A percentile compares a stretch with the other conserved stretches of the same genome.
These are phyloP conservation scores for Acanthamoeba culbertsoni DNA, from an alignment of 208 protist genomes.

Conservation along the genomic window DNA sequence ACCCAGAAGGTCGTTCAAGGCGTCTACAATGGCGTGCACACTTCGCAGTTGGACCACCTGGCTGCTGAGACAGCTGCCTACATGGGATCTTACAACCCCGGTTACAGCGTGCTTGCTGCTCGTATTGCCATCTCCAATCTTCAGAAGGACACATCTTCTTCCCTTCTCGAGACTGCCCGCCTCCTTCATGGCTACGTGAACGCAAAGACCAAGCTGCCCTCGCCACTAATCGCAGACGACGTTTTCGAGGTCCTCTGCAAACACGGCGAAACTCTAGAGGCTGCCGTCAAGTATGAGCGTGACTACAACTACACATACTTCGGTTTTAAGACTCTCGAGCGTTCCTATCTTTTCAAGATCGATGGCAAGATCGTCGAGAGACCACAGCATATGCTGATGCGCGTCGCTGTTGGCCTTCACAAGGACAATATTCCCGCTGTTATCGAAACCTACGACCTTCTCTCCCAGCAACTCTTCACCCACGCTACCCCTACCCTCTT, in stretches of 20 bases:
- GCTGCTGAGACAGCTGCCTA: conserved; percentile 96
- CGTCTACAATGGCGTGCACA: conserved; percentile 89
- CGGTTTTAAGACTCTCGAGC: conserved; percentile 99
- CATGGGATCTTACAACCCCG: conserved; percentile 90
- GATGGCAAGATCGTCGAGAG: conserved; percentile 94
- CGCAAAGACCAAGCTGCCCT: conserved; percentile 79
- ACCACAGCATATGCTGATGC: conserved; percentile 99
- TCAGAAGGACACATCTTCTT: conserved; percentile 94
- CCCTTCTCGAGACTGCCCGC: conserved; percentile 89
- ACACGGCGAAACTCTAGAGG: conserved; percentile 88
- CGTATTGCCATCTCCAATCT: conserved; percentile 96
- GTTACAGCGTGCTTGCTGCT: conserved; percentile 97
- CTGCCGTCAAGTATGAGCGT: conserved; percentile 92
- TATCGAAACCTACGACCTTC: conserved; percentile 95
- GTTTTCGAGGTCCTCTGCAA: conserved; percentile 82
- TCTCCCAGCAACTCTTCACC: conserved; percentile 94
- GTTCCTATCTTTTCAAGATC: conserved; percentile 96
- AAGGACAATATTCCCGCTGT: conserved; percentile 90
- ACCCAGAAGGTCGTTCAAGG: conserved; percentile 89
- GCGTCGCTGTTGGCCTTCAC: conserved; percentile 98
- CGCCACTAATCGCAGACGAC: conserved; percentile 94
- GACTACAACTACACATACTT: conserved; percentile 98
- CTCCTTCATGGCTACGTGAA: conserved; percentile 92
- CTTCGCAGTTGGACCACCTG: conserved; percentile 93
- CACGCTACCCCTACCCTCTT: conserved; percentile 99